These are phyloP conservation scores for Boletus subparvulus DNA, from an alignment of 768 basidiomycete species.

Conservation along the genomic window DNA sequence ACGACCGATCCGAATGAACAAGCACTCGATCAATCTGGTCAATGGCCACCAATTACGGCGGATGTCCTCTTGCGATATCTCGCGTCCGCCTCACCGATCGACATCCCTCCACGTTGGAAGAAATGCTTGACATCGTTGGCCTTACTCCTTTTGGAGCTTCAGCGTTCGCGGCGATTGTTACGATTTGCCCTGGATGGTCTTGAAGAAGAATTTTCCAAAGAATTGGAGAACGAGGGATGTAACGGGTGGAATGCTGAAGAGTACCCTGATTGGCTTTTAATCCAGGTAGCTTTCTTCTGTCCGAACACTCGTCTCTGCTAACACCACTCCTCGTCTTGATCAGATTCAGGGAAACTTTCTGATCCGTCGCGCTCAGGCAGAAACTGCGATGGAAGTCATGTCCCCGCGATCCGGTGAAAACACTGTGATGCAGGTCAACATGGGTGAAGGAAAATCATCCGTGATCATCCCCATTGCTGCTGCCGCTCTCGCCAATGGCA, in stretches of 20 bases:
- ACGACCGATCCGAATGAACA: conserved; percentile 9
- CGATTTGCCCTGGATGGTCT: not conserved
- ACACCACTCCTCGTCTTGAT: conserved; percentile 29
- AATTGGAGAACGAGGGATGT: not conserved
- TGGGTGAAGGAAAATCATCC: conserved; percentile 54
- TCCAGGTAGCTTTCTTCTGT: not conserved
- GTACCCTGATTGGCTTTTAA: not conserved
- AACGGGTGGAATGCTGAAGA: not conserved
- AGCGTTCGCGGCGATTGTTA: not conserved
- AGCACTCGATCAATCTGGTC: not conserved
- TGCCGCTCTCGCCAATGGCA: conserved; percentile 40
- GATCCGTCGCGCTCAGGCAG: not conserved
- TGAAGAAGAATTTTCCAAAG: not conserved
- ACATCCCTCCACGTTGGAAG: not conserved
- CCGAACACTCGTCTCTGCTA: not conserved
- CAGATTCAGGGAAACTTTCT: not conserved
- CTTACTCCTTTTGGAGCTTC: not conserved
- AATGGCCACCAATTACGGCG: not conserved
- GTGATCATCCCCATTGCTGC: conserved; percentile 45
- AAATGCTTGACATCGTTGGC: not conserved
- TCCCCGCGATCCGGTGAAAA: conserved; percentile 34
- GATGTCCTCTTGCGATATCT: not conserved
- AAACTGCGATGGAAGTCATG: conserved; percentile 45
- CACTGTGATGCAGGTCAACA: conserved; percentile 47
- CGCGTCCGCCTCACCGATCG: not conserved